A percentile compares a stretch with the other conserved stretches of the same genome.
Conservation (phyloP, 805 yeast species). For the Candida maris region DNA sequence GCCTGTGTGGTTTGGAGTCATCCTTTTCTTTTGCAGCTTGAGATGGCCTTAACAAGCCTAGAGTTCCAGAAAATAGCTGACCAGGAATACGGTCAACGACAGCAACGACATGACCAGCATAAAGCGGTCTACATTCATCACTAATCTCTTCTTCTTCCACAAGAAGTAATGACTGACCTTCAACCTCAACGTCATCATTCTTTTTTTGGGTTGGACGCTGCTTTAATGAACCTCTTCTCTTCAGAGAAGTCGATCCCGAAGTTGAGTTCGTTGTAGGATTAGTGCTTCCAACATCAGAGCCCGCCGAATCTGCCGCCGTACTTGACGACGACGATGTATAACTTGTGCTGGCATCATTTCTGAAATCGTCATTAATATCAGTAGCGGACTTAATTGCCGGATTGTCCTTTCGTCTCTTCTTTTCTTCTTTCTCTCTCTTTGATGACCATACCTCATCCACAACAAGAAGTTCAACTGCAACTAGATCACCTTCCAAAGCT, state of each 20-base stretch:
- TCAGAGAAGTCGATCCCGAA: constrained; percentile 35
- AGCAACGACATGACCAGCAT: constrained; percentile 98
- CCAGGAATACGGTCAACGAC: constrained; percentile 97
- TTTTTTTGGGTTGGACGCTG: constrained; percentile 97
- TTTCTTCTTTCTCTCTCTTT: constrained; percentile 94
- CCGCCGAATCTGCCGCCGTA: constrained; percentile 28
- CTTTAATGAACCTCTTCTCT: constrained; percentile 84
- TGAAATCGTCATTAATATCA: constrained; percentile 62
- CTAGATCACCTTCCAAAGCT: constrained; percentile 94
- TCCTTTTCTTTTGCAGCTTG: constrained; percentile 75
- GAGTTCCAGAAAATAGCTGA: constrained; percentile 89
- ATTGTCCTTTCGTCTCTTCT: constrained; percentile 66
- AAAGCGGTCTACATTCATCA: constrained; percentile 88
- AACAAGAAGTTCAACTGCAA: constrained; percentile 88
- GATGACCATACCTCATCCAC: constrained; percentile 98
- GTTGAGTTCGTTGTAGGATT: constrained; percentile 29
- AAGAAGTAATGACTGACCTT: constrained; percentile 87
- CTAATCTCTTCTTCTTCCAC: constrained; percentile 95
- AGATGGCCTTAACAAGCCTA: constrained; percentile 92
- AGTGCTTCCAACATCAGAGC: constrained; percentile 31
- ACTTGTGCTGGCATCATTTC: constrained; percentile 73
- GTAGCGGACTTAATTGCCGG: constrained; percentile 30
- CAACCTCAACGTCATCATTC: constrained; percentile 97
- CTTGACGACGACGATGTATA: constrained; percentile 26
- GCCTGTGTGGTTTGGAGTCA: constrained; percentile 40